Percentiles rank a stretch among this genome's conserved stretches.
phyloP scores from a whole-genome alignment of 495 filamentous ascomycete species.

The Pyronema domesticum region DNA sequence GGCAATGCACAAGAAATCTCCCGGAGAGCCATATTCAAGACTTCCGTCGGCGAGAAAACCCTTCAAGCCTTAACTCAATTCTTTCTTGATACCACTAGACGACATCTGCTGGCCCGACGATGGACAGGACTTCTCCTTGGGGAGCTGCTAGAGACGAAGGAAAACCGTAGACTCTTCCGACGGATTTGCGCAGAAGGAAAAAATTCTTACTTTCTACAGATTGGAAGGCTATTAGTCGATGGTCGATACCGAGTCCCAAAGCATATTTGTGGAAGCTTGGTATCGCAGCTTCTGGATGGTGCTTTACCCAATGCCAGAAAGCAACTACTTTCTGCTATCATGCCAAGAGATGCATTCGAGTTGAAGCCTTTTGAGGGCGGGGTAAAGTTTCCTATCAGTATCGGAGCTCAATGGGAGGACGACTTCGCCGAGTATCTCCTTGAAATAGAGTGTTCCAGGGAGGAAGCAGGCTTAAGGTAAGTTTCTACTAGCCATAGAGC shows the following conservation, averaged over 20 bases:
- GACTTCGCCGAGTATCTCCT: neutral
- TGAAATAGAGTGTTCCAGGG: neutral
- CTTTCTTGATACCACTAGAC: neutral
- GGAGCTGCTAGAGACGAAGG: neutral
- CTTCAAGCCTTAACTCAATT: neutral
- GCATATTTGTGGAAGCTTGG: neutral
- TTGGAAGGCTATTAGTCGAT: neutral
- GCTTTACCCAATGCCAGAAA: neutral
- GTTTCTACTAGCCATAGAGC: neutral
- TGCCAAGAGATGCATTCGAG: constrained; percentile 1
- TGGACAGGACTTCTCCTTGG: constrained; percentile 1
- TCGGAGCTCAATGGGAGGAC: neutral
- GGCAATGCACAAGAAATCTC: neutral
- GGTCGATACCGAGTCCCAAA: neutral
- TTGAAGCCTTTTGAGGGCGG: neutral
- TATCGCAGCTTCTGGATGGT: neutral
- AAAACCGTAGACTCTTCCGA: neutral
- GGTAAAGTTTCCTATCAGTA: neutral
- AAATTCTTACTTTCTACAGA: neutral
- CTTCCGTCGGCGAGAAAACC: neutral
- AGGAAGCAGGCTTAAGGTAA: neutral
- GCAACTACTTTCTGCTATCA: neutral
- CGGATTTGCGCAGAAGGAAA: neutral
- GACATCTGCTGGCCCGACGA: neutral
- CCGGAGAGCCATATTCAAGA: neutral